phyloP scores from a whole-genome alignment of 169 alveolate species.

The Plasmodium vinckei region DNA sequence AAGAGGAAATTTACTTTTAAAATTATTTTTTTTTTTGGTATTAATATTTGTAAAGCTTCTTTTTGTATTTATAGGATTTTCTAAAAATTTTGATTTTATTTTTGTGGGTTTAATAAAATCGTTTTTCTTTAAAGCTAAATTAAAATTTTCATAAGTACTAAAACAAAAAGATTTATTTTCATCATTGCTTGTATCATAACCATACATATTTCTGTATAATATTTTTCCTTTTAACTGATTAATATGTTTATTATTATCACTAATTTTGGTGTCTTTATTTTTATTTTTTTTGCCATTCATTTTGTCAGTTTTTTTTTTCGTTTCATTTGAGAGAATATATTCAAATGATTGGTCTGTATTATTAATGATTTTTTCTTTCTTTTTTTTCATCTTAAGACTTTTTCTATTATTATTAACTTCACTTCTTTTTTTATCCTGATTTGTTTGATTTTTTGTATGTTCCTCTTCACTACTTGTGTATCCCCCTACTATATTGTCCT shows the following conservation, averaged over 20 bases:
- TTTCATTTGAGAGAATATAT: conserved; percentile 48
- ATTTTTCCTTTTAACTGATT: conserved; percentile 14
- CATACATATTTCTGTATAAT: conserved; percentile 2
- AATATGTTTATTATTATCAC: neutral
- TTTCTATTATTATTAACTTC: neutral
- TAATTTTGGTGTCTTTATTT: neutral
- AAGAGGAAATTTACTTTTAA: conserved; percentile 40
- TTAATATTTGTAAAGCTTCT: conserved; percentile 7
- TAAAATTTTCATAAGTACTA: conserved; percentile 12
- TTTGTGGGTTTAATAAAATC: conserved; percentile 14
- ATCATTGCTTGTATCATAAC: conserved; percentile 31
- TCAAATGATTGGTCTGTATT: conserved; percentile 55
- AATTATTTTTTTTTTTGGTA: conserved; percentile 18
- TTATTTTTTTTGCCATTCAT: neutral
- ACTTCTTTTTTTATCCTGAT: neutral
- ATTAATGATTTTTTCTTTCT: neutral
- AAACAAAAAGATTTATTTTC: conserved; percentile 3
- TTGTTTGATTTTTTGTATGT: conserved; percentile 1
- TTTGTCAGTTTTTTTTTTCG: conserved; percentile 19
- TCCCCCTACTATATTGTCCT: conserved; percentile 45
- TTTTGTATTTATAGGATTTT: conserved; percentile 4
- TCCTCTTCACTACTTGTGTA: conserved; percentile 67
- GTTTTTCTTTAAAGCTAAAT: neutral
- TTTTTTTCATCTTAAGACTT: neutral
- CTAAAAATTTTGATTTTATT: conserved; percentile 11